Evolutionary conservation across 139 green algal genomes (phyloP).

Genomic region (Yamagishiella unicocca): DNA sequence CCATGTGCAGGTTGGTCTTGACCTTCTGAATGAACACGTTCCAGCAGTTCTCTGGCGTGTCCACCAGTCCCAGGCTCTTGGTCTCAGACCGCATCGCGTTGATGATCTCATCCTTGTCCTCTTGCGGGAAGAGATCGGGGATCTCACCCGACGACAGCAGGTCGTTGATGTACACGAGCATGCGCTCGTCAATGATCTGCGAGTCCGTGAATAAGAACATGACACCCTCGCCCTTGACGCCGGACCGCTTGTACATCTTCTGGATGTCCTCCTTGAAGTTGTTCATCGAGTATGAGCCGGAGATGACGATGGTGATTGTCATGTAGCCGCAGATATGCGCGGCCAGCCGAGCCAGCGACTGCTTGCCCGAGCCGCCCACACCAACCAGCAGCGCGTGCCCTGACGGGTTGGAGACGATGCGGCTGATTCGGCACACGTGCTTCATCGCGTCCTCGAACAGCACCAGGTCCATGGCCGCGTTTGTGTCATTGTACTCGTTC

Average conservation of each 20-base stretch:
- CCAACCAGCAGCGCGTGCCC: constrained; percentile 93
- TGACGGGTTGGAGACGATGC: constrained; percentile 86
- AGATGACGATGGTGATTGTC: constrained; percentile 87
- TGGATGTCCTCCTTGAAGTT: constrained; percentile 93
- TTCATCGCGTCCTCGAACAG: constrained; percentile 95
- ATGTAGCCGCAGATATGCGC: constrained; percentile 87
- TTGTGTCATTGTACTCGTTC: constrained; percentile 93
- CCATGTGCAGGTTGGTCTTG: constrained; percentile 88
- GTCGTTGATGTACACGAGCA: constrained; percentile 93
- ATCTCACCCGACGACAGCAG: constrained; percentile 89
- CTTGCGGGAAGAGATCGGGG: constrained; percentile 87
- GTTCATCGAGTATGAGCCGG: constrained; percentile 82
- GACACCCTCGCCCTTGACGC: constrained; percentile 89
- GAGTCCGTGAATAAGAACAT: constrained; percentile 88
- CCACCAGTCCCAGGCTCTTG: constrained; percentile 84
- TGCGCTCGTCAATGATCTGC: constrained; percentile 89
- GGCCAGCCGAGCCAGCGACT: constrained; percentile 82
- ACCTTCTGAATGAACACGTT: constrained; percentile 85
- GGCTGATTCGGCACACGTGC: constrained; percentile 89
- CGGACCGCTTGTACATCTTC: constrained; percentile 90
- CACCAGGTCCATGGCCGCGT: constrained; percentile 92
- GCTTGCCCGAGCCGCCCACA: constrained; percentile 91
- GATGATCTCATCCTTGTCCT: constrained; percentile 94
- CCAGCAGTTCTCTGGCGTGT: constrained; percentile 91
- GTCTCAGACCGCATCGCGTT: constrained; percentile 86